Evolutionary conservation across 345 rosid genomes (phyloP).

Genomic region (Dipteronia dyeriana): DNA sequence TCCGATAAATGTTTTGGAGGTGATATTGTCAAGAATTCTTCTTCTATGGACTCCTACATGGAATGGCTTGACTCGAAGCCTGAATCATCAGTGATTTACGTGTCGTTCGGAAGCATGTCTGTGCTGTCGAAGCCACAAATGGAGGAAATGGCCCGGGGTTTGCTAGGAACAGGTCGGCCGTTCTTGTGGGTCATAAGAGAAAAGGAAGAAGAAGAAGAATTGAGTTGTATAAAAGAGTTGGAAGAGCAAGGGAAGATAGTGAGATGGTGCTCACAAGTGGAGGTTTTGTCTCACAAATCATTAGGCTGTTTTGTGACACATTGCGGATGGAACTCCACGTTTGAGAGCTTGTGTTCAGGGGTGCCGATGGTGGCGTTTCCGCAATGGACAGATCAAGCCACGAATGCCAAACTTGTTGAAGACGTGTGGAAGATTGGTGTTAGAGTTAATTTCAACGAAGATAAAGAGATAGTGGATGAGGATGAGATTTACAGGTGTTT

Average conservation of each 20-base stretch:
- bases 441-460: conserved; percentile 41
- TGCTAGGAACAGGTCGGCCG: conserved; percentile 34
- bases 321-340: conserved; percentile 78
- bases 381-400: conserved; percentile 55
- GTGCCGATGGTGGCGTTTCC: conserved; percentile 70
- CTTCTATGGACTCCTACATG: conserved; percentile 28
- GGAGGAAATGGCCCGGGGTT: conserved; percentile 45
- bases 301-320: too few relatives aligned
- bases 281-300: too few relatives aligned
- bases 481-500: conserved; percentile 62
- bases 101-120: conserved; percentile 54
- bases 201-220: conserved; percentile 24
- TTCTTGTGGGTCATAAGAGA: conserved; percentile 60
- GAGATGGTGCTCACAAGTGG: conserved; percentile 69
- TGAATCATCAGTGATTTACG: conserved; percentile 39
- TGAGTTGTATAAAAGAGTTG: conserved; percentile 44
- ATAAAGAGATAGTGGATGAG: conserved; percentile 41
- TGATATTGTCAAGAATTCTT: conserved; percentile 30
- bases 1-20: conserved; percentile 34
- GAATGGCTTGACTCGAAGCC: conserved; percentile 48
- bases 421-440: conserved; percentile 62
- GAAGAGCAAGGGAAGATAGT: conserved; percentile 55
- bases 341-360: conserved; percentile 54
- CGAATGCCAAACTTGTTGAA: conserved; percentile 59
- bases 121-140: conserved; percentile 45